phyloP scores from a whole-genome alignment of 768 basidiomycete species.

The Lactarius hatsudake region DNA sequence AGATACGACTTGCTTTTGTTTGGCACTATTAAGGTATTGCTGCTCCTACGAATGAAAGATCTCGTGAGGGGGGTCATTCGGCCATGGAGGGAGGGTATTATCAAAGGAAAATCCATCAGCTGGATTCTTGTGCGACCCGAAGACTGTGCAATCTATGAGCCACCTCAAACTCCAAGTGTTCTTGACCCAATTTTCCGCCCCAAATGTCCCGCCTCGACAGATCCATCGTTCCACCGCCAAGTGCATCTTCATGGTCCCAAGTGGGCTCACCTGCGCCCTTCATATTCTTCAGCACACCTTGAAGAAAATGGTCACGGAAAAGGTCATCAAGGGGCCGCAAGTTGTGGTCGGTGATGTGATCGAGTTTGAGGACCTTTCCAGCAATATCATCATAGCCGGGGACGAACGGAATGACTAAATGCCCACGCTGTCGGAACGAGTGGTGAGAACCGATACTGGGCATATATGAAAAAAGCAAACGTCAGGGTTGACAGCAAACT shows the following conservation, averaged over 20 bases:
- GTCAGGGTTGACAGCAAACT: neutral
- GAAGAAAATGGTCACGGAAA: constrained; percentile 3
- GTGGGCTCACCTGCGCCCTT: neutral
- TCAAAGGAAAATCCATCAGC: too few species aligned
- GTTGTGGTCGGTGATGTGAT: neutral
- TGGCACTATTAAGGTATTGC: too few species aligned
- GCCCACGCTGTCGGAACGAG: neutral
- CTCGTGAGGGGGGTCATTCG: too few species aligned
- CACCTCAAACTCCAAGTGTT: neutral
- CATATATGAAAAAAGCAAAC: neutral
- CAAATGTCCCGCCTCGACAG: neutral
- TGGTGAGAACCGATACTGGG: neutral
- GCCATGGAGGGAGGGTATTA: too few species aligned
- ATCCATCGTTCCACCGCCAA: neutral
- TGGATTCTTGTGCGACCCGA: neutral
- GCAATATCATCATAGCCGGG: constrained; percentile 1
- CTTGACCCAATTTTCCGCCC: neutral
- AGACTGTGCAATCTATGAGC: neutral
- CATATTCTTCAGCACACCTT: constrained; percentile 12
- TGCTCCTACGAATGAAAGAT: too few species aligned
- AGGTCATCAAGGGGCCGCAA: neutral
- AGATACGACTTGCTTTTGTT: too few species aligned
- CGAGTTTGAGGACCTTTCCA: constrained; percentile 5
- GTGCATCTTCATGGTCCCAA: constrained; percentile 1
- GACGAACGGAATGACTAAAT: neutral